phyloP scores from a whole-genome alignment of 495 filamentous ascomycete genomes.

The Clavariopsis aquatica region DNA sequence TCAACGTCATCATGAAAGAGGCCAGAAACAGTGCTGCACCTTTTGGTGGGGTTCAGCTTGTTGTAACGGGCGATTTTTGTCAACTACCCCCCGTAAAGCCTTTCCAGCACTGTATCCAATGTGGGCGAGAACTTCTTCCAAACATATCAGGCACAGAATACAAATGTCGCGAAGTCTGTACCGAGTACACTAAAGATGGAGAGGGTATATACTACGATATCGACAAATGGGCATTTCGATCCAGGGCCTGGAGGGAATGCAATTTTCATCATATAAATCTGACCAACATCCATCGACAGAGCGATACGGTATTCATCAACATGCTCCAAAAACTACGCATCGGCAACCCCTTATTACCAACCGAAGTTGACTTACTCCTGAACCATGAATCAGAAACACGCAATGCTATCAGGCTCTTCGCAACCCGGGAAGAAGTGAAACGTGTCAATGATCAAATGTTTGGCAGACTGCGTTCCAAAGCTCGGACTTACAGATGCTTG shows the following conservation, averaged over 20 bases:
- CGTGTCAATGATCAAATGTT: constrained; percentile 33
- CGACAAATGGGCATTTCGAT: constrained; percentile 44
- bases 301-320: constrained; percentile 51
- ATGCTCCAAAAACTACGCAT: constrained; percentile 56
- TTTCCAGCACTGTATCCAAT: constrained; percentile 45
- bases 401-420: constrained; percentile 53
- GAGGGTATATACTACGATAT: constrained; percentile 24
- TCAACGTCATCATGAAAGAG: constrained; percentile 54
- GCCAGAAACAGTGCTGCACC: constrained; percentile 32
- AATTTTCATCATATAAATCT: constrained; percentile 47
- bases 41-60: constrained; percentile 52
- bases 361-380: constrained; percentile 51
- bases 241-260: constrained; percentile 44
- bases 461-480: constrained; percentile 35
- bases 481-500: constrained; percentile 25
- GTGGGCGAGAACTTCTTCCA: constrained; percentile 38
- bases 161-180: constrained; percentile 10
- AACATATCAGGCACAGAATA: constrained; percentile 20
- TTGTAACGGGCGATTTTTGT: constrained; percentile 51
- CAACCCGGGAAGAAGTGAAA: constrained; percentile 43
- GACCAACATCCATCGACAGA: constrained; percentile 56
- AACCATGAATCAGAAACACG: constrained; percentile 48
- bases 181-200: background rate
- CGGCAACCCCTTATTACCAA: constrained; percentile 44
- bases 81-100: constrained; percentile 51